Evolutionary conservation across 2,329 filamentous ascomycete genomes (phyloP).

Genomic region (Cladobotryum protrusum): DNA sequence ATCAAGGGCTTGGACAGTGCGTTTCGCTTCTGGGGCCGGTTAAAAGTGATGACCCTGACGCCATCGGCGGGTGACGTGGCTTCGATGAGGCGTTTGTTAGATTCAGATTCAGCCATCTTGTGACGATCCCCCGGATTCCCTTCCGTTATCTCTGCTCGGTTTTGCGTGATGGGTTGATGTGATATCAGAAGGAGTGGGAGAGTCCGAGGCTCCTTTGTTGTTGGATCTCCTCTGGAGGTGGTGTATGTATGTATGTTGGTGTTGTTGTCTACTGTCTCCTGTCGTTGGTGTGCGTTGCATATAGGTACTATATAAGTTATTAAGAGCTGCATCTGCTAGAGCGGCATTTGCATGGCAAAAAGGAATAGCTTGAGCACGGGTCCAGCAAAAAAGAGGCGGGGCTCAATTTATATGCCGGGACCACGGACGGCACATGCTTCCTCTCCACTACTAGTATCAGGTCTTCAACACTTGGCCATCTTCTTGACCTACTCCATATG

Average conservation of each 20-base stretch:
- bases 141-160: not conserved
- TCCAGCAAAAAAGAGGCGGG: constrained; percentile 2
- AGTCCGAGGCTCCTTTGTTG: too few species aligned
- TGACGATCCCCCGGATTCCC: constrained; percentile 6
- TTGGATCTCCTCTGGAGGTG: too few species aligned
- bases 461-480: too few species aligned
- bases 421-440: not conserved
- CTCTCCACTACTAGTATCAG: constrained; percentile 3
- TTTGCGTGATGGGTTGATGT: not conserved
- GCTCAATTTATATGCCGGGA: constrained; percentile 8
- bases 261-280: too few species aligned
- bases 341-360: not conserved
- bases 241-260: too few species aligned
- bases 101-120: constrained; percentile 12
- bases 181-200: not conserved
- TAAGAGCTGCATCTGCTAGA: not conserved
- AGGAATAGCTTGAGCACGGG: constrained; percentile 1
- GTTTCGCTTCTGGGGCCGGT: constrained; percentile 52
- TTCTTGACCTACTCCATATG: not conserved
- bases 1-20: constrained; percentile 50
- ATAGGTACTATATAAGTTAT: too few species aligned
- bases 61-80: constrained; percentile 20
- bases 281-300: too few species aligned
- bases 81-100: constrained; percentile 13
- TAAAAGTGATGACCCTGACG: constrained; percentile 44